Base-by-base conservation (phyloP, 805 yeast genomes). In the Yarrowia sp. region DNA sequence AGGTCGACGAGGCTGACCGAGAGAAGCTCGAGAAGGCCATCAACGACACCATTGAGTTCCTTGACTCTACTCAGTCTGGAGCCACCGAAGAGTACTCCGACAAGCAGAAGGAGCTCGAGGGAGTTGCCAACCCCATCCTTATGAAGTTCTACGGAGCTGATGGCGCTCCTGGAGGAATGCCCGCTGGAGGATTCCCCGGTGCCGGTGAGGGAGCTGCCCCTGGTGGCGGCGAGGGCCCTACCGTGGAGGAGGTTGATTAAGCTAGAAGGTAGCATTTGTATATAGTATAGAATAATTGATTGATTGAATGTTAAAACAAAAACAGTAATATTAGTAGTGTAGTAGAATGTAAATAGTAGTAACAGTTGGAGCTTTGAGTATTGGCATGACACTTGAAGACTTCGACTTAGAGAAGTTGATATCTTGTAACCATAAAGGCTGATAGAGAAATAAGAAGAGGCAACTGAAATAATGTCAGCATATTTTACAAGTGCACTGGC, bases 41-140 rank as follows among this genome's bases (percentile, higher is more conserved):
- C 35, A 65, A 35, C 51, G 67, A 65, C 48, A 65, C 66, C 43
- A 65, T 65, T 13, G 65, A 42, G 28, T 92, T 97, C 97, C 86
- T 92, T 79, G 97, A 92, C 79, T 84, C 85, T 71, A 89, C 90
- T 83, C 92, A 87, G 80, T 86, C 97, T 69, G 97, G 96, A 71
- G 78, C 96, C 61, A 84, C 89, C 66, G 97, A 92, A 77, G 97
- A 92, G 83, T 92, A 81, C 78, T 83, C 86, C 75, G 96, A 88
- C 80, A 88, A 84, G 82, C 95, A 90, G 83, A 92, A 92, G 86
- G 96, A 91, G 81, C 86, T 92, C 75, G 97, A 92, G 84, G 87
- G 84, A 72, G 82, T 87, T 79, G 96, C 96, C 72, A 92, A 92
- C 84, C 97, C 97, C 78, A 89, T 91, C 80, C 87, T 92, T 89